These are phyloP conservation scores for Seiridium unicorne DNA, from an alignment of 2,329 filamentous ascomycete genomes.

Conservation along the genomic window DNA sequence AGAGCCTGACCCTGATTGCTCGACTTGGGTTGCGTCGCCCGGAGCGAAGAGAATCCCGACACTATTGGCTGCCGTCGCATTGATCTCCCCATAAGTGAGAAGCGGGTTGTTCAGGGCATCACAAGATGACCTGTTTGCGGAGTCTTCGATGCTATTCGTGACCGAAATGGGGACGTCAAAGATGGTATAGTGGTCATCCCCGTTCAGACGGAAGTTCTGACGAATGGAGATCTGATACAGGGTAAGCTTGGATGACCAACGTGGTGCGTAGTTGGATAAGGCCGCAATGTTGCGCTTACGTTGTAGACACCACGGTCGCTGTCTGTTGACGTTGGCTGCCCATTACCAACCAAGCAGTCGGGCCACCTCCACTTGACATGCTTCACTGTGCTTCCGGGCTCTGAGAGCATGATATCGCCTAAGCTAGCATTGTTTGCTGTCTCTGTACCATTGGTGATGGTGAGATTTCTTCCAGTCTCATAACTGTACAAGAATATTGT, in stretches of 20 bases:
- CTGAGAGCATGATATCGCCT: slow-evolving; percentile 62
- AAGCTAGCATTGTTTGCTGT: slow-evolving; percentile 50
- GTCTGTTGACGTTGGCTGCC: slow-evolving; percentile 39
- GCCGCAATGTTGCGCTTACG: slow-evolving; percentile 30
- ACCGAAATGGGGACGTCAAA: slow-evolving; percentile 69
- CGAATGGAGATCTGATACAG: slow-evolving; percentile 61
- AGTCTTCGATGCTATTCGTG: slow-evolving; percentile 59
- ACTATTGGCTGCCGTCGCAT: slow-evolving; percentile 38
- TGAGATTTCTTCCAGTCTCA: slow-evolving; percentile 63
- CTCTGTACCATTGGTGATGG: slow-evolving; percentile 62
- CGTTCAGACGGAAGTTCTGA: slow-evolving; percentile 67
- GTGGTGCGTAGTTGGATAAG: neutral
- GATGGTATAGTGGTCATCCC: slow-evolving; percentile 63
- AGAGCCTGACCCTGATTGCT: slow-evolving; percentile 28
- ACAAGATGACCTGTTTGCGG: slow-evolving; percentile 43
- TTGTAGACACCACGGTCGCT: slow-evolving; percentile 64
- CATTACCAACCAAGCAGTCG: slow-evolving; percentile 63
- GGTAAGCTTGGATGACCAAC: neutral
- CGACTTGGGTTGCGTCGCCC: slow-evolving; percentile 45
- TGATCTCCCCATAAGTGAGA: slow-evolving; percentile 43
- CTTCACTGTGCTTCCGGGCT: slow-evolving; percentile 68
- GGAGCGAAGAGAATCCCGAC: slow-evolving; percentile 51
- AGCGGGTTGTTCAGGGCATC: slow-evolving; percentile 51
- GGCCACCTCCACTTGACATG: slow-evolving; percentile 74
- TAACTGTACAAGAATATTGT: slow-evolving; percentile 68